These are phyloP conservation scores for Xerocomellus amylosporus DNA, from an alignment of 768 basidiomycete species.

Conservation along the genomic window DNA sequence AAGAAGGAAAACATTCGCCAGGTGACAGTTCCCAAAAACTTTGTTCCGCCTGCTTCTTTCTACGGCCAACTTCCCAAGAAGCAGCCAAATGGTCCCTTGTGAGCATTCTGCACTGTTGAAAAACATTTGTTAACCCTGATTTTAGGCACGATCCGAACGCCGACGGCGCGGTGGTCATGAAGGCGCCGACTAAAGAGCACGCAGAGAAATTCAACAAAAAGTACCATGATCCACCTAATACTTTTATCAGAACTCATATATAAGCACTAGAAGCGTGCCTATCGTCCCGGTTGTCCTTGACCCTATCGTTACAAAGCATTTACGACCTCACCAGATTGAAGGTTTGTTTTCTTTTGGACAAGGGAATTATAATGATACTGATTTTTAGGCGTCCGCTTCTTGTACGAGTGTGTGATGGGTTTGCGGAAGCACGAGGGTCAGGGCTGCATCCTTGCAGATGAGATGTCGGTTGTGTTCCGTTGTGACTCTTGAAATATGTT, in stretches of 20 bases:
- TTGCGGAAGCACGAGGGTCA: conserved; percentile 85
- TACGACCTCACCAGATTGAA: conserved; percentile 90
- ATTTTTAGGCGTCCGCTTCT: conserved; percentile 68
- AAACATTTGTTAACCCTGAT: not conserved
- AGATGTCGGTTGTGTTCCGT: conserved; percentile 59
- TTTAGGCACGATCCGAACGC: conserved; percentile 73
- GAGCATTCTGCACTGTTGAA: not conserved
- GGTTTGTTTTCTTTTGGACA: conserved; percentile 40
- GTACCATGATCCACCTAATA: conserved; percentile 35
- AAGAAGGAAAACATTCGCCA: conserved; percentile 24
- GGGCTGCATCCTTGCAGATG: conserved; percentile 96
- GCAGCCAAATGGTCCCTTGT: conserved; percentile 27
- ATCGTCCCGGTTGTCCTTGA: conserved; percentile 87
- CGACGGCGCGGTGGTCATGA: conserved; percentile 84
- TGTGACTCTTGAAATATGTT: conserved; percentile 4
- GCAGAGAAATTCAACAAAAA: conserved; percentile 67
- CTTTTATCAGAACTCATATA: conserved; percentile 1
- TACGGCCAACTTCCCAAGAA: conserved; percentile 45
- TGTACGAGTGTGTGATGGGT: conserved; percentile 97
- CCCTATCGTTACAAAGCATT: conserved; percentile 68
- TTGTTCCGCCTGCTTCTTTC: conserved; percentile 59
- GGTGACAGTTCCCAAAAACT: conserved; percentile 25
- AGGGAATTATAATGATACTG: not conserved
- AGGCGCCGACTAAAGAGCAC: conserved; percentile 65
- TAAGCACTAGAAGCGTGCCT: conserved; percentile 48